Evolutionary conservation across 2,329 filamentous ascomycete species (phyloP), one percentile per base, ranked within the genome.

Genomic region (Fusarium continuum): DNA sequence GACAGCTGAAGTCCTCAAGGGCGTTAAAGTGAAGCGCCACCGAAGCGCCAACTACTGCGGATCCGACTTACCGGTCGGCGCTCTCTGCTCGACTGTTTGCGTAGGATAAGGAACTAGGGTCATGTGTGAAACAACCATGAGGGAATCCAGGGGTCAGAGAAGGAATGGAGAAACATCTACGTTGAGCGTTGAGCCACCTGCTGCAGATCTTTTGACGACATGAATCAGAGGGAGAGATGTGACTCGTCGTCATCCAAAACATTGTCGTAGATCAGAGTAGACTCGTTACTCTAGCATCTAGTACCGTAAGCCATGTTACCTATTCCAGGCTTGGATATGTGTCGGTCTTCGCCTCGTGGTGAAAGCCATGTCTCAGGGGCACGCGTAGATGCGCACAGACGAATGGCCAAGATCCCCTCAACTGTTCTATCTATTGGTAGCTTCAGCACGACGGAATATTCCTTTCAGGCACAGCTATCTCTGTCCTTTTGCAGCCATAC

Each of bases 21-120:
- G 61, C 44, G 62, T 50, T 63, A 51, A 63, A 59, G 57, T 47
- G 28, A 52, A 40, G 52, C 62, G 62, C 61, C 62, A 65, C 61
- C 38, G 31, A 32, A 25, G 29, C 38, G 23, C 35, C 22, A 45
- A 45, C n/a, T 17, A 23, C 28, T 28, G 55, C 35, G 40, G 55
- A 55, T 29, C 55, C 55, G 35, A 41, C 7, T 34, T 46, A 19
- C 48, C 17, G 25, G 35, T 14, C 16, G 19, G 16, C 17, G 9
- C 23, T 19, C 14, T 39, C 47, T 41, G 28, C 26, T 26, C 10
- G 17, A 40, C 8, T 38, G 20, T 28, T 40, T 44, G 45, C 41
- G 14, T 25, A 39, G n/a, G 16, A 44, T 44, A 41, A 40, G 44
- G 28, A 41, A 28, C 44, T 40, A 48, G 31, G 45, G 57, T 44